Base-by-base conservation (phyloP, 257 asterid species). In the Eustoma russellianum region DNA sequence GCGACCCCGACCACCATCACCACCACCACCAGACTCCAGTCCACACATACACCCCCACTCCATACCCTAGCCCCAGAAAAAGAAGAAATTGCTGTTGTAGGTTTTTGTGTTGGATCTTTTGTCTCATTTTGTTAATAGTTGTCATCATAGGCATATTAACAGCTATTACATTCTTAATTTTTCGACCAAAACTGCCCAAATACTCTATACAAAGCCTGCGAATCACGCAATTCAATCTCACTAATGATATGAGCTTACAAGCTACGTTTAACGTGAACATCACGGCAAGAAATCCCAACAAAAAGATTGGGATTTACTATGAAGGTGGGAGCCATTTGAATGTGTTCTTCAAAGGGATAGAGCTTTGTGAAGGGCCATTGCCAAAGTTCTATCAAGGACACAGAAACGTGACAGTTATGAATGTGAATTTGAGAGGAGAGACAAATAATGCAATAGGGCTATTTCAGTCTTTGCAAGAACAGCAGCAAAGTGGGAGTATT, bases 371-470 rank as follows among this genome's bases (percentile, higher is more conserved):
- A 59, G 98, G 98, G 1, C 73, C 93, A 5, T 49, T 90, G 71
- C 96, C 96, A 0, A 73, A 50, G 66, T 90, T 90, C 13, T 90
- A 90, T 66, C 98, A 90, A 64, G 98, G 98, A 19, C 98, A 90
- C 76, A 77, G 86, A 30, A 86, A 86, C 70, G 79, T 94, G 14
- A 90, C 96, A 7, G 11, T 59, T 55, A 71, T 90, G 38, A 68
- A 70, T 66, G 53, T 90, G 41, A 30, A 5, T 8, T 72, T 90
- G 68, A 57, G 79, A 9, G 98, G 98, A 17, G 85, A 82, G 48
- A 82, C 89, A 5, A 58, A 17, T 53, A 78, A 90, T 14, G 96
- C 77, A 0, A 9, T 65, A 46, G 77, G 77, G 5, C 49, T 90
- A 80, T 14, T 83, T 48, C 77, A 70, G 74, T 72, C 91, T 46